Percentiles rank a stretch among this genome's conserved stretches.
Evolutionary conservation across 2,329 filamentous ascomycete genomes (phyloP).

Genomic region (Colletotrichum zoysiae): DNA sequence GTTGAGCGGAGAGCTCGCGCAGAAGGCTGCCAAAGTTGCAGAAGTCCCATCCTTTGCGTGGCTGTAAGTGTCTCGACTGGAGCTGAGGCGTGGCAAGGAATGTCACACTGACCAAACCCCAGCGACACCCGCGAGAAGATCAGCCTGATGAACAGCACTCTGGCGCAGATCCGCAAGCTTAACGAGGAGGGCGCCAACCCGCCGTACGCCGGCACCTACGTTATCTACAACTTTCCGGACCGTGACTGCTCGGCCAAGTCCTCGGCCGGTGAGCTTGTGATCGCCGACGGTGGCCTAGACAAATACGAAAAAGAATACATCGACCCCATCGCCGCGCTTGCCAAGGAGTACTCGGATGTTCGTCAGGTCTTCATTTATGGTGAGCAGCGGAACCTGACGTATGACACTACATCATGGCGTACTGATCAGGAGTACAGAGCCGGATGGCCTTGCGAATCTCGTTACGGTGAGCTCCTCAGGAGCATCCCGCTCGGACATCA

Average conservation of each 20-base stretch:
- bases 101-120: neutral
- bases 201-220: conserved; percentile 48
- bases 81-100: neutral
- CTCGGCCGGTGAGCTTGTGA: conserved; percentile 51
- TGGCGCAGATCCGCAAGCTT: conserved; percentile 46
- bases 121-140: conserved; percentile 52
- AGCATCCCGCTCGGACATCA: too few species aligned
- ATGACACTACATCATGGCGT: neutral
- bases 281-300: conserved; percentile 48
- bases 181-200: conserved; percentile 42
- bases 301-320: conserved; percentile 52
- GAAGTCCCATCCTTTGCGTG: conserved; percentile 50
- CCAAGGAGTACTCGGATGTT: conserved; percentile 40
- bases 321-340: conserved; percentile 45
- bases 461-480: neutral
- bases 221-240: conserved; percentile 55
- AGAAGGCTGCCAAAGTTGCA: conserved; percentile 50
- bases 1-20: conserved; percentile 59
- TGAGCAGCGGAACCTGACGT: conserved; percentile 29
- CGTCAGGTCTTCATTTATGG: conserved; percentile 39
- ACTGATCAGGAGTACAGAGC: conserved; percentile 4
- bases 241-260: conserved; percentile 54
- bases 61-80: conserved; percentile 43
- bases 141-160: conserved; percentile 47
- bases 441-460: conserved; percentile 4